Evolutionary conservation across 1,284 basidiomycete genomes (phyloP), one percentile per base, ranked within the genome.

Genomic region (Apiotrichum sp.): DNA sequence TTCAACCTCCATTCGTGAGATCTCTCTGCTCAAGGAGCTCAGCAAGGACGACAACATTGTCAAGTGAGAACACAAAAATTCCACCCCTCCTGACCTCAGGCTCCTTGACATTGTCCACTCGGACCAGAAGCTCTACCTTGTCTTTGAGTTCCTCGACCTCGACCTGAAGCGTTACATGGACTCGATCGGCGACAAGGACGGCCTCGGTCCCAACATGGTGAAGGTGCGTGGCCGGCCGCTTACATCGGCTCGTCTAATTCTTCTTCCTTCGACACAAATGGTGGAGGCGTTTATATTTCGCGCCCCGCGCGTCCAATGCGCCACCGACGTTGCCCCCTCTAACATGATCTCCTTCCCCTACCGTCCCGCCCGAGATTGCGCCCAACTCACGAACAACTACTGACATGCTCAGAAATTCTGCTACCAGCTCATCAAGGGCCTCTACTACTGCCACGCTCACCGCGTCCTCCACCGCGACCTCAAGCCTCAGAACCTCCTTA

Each of bases 81-180:
- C 22, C 14, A 6, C 40, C 5, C 14, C 39, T 16, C 4, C 32
- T 31, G 36, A 38, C 36, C 38, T 31, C 69, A 90, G 95, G 66
- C 84, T 99, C 14, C 86, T 98, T 80, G 96, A 98, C 74, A 96
- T 99, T 56, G 97, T 98, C 61, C 93, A 98, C 74, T 96, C 91
- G 22, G 93, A 99, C 77, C 88, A 92, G 34, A 98, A 98, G 70
- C 86, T 99, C 45, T 90, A 98, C 68, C 89, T 99, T 60, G 96
- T 99, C 59, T 98, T 98, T 74, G 96, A 99, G 77, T 98, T 86
- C 74, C 96, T 96, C 78, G 96, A 98, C 71, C 88, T 93, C 75
- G 96, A 99, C 77, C 81, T 99, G 55, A 99, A 99, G 78, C 93
- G 93, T 73, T 98, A 98, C 78, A 99, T 99, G 96, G 96, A 99